A percentile compares a stretch with the other conserved stretches of the same genome.
Conservation (phyloP, 805 yeast genomes). For the Yarrowia deformans region DNA sequence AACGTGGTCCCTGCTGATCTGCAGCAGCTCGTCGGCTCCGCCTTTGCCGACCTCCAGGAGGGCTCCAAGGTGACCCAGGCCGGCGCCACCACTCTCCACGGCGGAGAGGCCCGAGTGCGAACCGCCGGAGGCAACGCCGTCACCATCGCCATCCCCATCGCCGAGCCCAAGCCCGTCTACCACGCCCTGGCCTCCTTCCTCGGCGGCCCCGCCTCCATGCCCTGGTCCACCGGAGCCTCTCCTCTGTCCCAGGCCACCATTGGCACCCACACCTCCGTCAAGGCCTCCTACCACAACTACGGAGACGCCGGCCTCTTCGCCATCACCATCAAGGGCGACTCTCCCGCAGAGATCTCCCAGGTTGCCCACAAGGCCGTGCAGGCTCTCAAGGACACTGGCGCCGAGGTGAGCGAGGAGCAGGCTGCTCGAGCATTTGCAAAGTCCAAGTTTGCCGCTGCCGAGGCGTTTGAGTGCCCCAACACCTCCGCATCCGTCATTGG, state of each 20-base stretch:
- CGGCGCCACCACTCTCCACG: conserved; percentile 56
- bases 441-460: conserved; percentile 65
- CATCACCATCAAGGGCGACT: conserved; percentile 66
- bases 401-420: conserved; percentile 47
- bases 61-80: conserved; percentile 60
- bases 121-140: conserved; percentile 71
- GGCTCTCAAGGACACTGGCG: conserved; percentile 47
- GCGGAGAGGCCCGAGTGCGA: conserved; percentile 72
- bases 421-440: conserved; percentile 63
- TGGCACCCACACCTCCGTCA: conserved; percentile 55
- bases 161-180: conserved; percentile 63
- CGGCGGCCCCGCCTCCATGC: conserved; percentile 58
- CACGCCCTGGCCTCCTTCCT: conserved; percentile 75
- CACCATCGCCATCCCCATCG: conserved; percentile 80
- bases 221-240: conserved; percentile 61
- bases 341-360: conserved; percentile 64
- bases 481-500: conserved; percentile 53
- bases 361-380: conserved; percentile 58
- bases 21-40: conserved; percentile 61
- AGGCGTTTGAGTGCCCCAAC: conserved; percentile 49
- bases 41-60: conserved; percentile 66
- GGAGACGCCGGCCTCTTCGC: conserved; percentile 83
- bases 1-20: conserved; percentile 80
- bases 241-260: conserved; percentile 57
- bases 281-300: conserved; percentile 65